phyloP scores from a whole-genome alignment of 2,329 filamentous ascomycete species.

The Trematosphaeria pertusa region DNA sequence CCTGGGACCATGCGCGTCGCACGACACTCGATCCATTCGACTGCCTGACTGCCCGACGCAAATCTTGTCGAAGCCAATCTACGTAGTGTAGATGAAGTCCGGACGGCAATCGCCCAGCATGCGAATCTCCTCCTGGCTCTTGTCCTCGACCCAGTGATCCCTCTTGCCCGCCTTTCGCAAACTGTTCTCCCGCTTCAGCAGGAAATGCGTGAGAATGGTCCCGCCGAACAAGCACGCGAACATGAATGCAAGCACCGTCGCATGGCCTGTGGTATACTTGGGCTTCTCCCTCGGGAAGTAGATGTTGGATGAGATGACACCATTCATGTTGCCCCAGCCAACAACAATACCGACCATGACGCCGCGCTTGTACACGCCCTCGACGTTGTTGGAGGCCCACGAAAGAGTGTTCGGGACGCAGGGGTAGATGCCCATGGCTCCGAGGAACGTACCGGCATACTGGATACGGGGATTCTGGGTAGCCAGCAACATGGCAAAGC shows the following conservation, averaged over 20 bases:
- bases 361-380: constrained; percentile 92
- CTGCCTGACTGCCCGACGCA: not conserved
- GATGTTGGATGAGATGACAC: constrained; percentile 83
- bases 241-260: constrained; percentile 76
- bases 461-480: constrained; percentile 70
- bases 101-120: constrained; percentile 72
- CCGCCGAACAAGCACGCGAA: constrained; percentile 74
- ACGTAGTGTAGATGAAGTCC: constrained; percentile 74
- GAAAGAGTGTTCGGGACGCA: constrained; percentile 85
- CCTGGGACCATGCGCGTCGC: not conserved
- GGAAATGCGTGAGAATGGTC: constrained; percentile 68
- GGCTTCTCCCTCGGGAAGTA: constrained; percentile 68
- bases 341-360: constrained; percentile 89
- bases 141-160: constrained; percentile 71
- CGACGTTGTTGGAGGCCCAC: constrained; percentile 88
- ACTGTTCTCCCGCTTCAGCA: constrained; percentile 73
- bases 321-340: constrained; percentile 90
- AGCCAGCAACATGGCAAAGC: constrained; percentile 81
- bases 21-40: not conserved
- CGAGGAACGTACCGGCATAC: constrained; percentile 85
- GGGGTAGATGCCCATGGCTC: constrained; percentile 87
- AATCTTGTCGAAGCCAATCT: constrained; percentile 2
- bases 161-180: constrained; percentile 69
- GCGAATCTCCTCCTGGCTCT: constrained; percentile 68
- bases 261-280: constrained; percentile 76